Evolutionary conservation across 1,284 basidiomycete species (phyloP).

Genomic region (Trametes versicolor): DNA sequence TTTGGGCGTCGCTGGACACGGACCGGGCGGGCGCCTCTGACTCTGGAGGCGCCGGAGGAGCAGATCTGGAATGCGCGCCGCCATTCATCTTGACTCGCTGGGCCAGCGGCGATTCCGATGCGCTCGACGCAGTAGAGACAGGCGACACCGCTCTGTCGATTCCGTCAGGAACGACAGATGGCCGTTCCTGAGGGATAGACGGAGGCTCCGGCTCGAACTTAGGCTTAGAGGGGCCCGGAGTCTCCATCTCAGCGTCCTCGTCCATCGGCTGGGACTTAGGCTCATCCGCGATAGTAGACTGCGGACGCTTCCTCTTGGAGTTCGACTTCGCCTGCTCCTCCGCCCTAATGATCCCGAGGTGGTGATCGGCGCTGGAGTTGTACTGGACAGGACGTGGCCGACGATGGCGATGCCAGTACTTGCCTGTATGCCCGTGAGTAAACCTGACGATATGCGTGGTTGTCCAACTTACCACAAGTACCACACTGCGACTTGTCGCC

Average conservation of each 20-base stretch:
- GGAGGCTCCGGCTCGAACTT: constrained; percentile 45
- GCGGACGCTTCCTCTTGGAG: constrained; percentile 60
- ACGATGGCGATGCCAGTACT: constrained; percentile 87
- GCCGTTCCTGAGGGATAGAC: constrained; percentile 34
- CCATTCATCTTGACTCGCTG: constrained; percentile 67
- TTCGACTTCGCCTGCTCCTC: constrained; percentile 58
- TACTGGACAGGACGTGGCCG: constrained; percentile 82
- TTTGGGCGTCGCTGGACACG: constrained; percentile 13
- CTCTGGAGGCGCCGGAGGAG: constrained; percentile 36
- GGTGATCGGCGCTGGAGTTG: constrained; percentile 75
- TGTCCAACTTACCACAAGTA: constrained; percentile 77
- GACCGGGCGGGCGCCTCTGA: constrained; percentile 6
- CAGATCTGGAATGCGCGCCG: constrained; percentile 48
- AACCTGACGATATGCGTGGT: constrained; percentile 15
- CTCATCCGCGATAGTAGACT: constrained; percentile 41
- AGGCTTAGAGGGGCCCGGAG: constrained; percentile 58
- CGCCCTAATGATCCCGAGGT: constrained; percentile 66
- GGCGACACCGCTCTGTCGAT: constrained; percentile 69
- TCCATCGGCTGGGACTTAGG: constrained; percentile 55
- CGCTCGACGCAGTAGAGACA: constrained; percentile 73
- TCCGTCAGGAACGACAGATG: constrained; percentile 42
- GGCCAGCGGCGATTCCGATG: constrained; percentile 74
- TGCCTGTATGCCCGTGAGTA: constrained; percentile 58
- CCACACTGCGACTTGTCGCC: constrained; percentile 94
- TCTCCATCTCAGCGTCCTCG: constrained; percentile 64